Evolutionary conservation across 1,284 basidiomycete genomes (phyloP), one percentile per base, ranked within the genome.

Genomic region (Sphaerobolus stellatus): DNA sequence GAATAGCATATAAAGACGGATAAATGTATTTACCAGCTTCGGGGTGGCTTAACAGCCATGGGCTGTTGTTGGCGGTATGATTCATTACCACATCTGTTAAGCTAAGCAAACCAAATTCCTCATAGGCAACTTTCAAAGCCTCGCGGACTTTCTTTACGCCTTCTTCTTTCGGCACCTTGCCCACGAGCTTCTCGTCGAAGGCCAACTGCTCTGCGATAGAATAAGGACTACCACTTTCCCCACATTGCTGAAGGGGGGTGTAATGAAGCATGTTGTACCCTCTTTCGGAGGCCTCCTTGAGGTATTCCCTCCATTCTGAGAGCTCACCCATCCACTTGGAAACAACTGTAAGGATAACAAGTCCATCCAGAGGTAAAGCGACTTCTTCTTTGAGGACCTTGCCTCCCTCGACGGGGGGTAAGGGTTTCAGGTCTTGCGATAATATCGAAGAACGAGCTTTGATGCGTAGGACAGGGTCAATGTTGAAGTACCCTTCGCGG

Each of bases 211-310:
- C 84, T 53, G 82, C 81, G 63, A 98, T 92, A 24, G 92, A 94
- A 70, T 97, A 98, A 0, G 95, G 94, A 62, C 91, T 94, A 57
- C 89, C 82, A 60, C 90, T 93, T 61, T 84, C 80, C 27, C 94
- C 95, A 30, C 94, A 78, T 65, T 92, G 87, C 68, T 98, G 94
- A 14, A 98, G 76, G 1, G 94, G 94, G 1, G 94, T 92, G 77
- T 91, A 98, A 67, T 98, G 95, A 41, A 98, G 75, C 90, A 95
- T 94, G 60, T 94, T 98, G 76, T 98, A 98, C 0, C 95, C 94
- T 49, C 94, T 78, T 57, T 91, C 80, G 56, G 84, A 83, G 5
- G 92, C 89, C 70, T 94, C 92, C 49, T 81, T 78, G 61, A 95
- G 89, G 66, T 92, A 83, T 6, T 79, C 76, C 44, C 75, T 79